These are phyloP conservation scores for Houttuynia cordata DNA, from an alignment of 164 flowering plant genomes.

Conservation along the genomic window DNA sequence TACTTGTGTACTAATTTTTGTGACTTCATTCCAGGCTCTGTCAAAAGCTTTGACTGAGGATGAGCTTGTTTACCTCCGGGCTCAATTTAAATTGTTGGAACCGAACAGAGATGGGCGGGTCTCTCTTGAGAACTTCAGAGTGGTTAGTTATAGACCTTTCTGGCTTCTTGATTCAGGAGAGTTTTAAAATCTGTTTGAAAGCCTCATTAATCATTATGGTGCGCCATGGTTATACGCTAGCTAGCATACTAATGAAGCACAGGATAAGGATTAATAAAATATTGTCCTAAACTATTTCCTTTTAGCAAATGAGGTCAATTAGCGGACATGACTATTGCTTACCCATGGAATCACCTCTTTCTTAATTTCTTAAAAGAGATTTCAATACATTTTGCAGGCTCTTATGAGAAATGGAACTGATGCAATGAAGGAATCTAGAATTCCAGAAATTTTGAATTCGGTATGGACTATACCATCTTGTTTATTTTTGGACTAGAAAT, in stretches of 20 bases:
- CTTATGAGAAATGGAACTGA: conserved; percentile 63
- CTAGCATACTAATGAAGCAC: neutral
- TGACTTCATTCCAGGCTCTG: conserved; percentile 49
- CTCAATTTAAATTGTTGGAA: conserved; percentile 57
- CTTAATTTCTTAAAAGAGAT: too few species aligned
- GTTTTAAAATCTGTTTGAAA: neutral
- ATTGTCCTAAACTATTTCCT: neutral
- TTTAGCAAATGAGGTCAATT: too few species aligned
- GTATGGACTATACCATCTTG: conserved; percentile 21
- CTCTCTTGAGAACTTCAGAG: conserved; percentile 51
- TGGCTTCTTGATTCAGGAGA: neutral
- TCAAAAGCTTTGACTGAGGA: conserved; percentile 80
- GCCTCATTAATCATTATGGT: too few species aligned
- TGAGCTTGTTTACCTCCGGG: conserved; percentile 55
- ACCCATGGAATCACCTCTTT: too few species aligned
- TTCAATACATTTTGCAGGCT: conserved; percentile 38
- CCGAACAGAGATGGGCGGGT: conserved; percentile 53
- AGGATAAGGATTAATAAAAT: neutral
- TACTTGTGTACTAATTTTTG: neutral
- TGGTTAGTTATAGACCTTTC: conserved; percentile 20
- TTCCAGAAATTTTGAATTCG: conserved; percentile 51
- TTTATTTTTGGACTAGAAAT: neutral
- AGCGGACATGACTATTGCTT: too few species aligned
- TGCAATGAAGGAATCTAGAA: conserved; percentile 84
- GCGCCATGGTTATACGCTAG: neutral